Evolutionary conservation across 179 eudicot genomes (phyloP), one percentile per base, ranked within the genome.

Genomic region (Camellia oleifera): DNA sequence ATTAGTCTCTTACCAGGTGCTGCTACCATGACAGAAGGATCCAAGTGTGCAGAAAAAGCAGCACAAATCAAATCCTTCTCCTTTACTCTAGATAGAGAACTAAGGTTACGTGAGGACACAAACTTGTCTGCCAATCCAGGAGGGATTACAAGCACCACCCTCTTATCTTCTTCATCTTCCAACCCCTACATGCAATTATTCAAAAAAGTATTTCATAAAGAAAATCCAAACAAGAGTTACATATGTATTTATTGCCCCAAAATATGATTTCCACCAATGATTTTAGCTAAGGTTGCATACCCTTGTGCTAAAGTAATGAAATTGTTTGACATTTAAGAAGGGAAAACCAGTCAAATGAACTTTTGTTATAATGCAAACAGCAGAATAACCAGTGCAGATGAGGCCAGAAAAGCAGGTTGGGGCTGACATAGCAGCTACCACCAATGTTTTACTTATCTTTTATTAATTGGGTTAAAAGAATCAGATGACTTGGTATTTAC

Each of bases 11-110:
- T 87, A 94, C 99, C 89, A 71, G 99, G 89, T 75, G 93, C 93
- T 40, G 89, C 83, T 74, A 85, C 78, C 26, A 94, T 70, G 73
- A 88, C 67, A 79, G 95, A 90, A 74, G 93, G 92, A 84, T 97
- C 98, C 75, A 94, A 74, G 76, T 89, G 82, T 13, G 97, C 99
- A 76, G 95, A 89, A 77, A 97, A 81, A 72, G 87, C 89, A 82
- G 95, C 92, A 79, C 88, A 82, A 83, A 97, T 72, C 78, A 94
- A 80, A 73, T 89, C 86, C 70, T 81, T 82, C 86, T 94, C 99
- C 66, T 84, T 90, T 54, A 92, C 85, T 88, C 84, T 92, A 76
- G 91, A 85, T 45, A 90, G 78, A 82, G 89, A 82, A 80, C 82
- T 84, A 77, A 86, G 81, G 48, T 74, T 83, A 69, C 60, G 66